phyloP scores from a whole-genome alignment of 2,329 filamentous ascomycete species.

The Ophiognomonia clavigignenti-juglandacearum region DNA sequence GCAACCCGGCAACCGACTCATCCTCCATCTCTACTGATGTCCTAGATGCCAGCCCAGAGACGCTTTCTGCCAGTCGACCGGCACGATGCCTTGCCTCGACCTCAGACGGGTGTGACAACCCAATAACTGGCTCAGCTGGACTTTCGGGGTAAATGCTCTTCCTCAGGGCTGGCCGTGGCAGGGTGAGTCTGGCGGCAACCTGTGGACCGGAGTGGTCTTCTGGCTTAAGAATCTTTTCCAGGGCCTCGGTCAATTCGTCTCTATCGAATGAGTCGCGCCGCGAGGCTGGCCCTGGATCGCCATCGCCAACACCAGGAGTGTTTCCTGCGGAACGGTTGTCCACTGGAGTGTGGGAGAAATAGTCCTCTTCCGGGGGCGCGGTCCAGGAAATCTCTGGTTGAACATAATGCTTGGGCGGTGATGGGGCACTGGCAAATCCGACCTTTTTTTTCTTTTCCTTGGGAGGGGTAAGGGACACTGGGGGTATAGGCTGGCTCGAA shows the following conservation, averaged over 20 bases:
- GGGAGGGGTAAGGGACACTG: constrained; percentile 9
- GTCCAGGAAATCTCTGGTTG: too few relatives aligned
- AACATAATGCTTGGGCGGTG: neutral
- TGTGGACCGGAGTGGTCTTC: constrained; percentile 17
- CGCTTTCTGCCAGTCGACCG: constrained; percentile 28
- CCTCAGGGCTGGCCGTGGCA: constrained; percentile 22
- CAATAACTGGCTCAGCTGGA: constrained; percentile 15
- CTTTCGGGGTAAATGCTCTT: constrained; percentile 18
- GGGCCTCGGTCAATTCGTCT: constrained; percentile 21
- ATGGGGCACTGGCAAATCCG: constrained; percentile 21
- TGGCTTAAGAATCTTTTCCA: constrained; percentile 20
- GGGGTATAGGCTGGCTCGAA: neutral
- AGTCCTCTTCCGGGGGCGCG: constrained; percentile 8
- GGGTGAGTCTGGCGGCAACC: constrained; percentile 9
- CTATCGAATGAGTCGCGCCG: constrained; percentile 22
- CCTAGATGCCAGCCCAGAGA: constrained; percentile 26
- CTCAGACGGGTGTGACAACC: constrained; percentile 23
- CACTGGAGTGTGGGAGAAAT: constrained; percentile 15
- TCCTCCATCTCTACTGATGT: constrained; percentile 21
- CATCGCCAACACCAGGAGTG: constrained; percentile 10
- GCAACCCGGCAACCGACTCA: constrained; percentile 4
- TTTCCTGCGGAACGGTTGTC: constrained; percentile 11
- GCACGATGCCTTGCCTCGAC: constrained; percentile 30
- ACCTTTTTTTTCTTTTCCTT: constrained; percentile 25
- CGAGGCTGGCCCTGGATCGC: constrained; percentile 2